phyloP scores from a whole-genome alignment of 306 rosid genomes.

The Ammopiptanthus mongolicus region DNA sequence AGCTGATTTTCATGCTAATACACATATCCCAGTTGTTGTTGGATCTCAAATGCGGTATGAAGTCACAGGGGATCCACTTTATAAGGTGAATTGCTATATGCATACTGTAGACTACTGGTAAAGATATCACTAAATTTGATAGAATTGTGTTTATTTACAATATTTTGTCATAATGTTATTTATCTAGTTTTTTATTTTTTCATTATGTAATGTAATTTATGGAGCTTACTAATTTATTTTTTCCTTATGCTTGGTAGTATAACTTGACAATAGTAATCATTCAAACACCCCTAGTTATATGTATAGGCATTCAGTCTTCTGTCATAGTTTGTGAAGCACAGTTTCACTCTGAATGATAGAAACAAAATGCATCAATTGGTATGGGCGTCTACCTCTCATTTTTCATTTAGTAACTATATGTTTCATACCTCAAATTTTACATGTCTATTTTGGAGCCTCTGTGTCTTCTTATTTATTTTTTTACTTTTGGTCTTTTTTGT shows the following conservation, averaged over 20 bases:
- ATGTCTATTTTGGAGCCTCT: background rate
- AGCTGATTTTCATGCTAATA: conserved; percentile 67
- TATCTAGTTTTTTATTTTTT: background rate
- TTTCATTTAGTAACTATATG: background rate
- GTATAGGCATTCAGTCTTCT: background rate
- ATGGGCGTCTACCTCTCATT: background rate
- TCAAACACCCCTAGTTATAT: background rate
- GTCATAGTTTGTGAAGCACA: too few relatives aligned
- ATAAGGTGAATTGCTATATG: conserved; percentile 49
- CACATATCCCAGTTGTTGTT: conserved; percentile 80
- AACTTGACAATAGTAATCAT: background rate
- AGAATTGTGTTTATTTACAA: background rate
- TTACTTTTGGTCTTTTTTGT: background rate
- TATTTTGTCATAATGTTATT: background rate
- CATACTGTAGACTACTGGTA: background rate
- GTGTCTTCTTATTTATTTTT: background rate
- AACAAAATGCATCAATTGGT: background rate
- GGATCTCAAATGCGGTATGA: conserved; percentile 92
- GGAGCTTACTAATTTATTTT: background rate
- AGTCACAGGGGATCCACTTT: conserved; percentile 78
- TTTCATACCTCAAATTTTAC: too few relatives aligned
- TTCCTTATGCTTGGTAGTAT: background rate
- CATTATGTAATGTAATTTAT: background rate
- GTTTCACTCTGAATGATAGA: conserved; percentile 17
- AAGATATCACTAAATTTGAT: background rate